Evolutionary conservation across 1,284 basidiomycete genomes (phyloP).

Genomic region (Phylloboletellus chloephorus): DNA sequence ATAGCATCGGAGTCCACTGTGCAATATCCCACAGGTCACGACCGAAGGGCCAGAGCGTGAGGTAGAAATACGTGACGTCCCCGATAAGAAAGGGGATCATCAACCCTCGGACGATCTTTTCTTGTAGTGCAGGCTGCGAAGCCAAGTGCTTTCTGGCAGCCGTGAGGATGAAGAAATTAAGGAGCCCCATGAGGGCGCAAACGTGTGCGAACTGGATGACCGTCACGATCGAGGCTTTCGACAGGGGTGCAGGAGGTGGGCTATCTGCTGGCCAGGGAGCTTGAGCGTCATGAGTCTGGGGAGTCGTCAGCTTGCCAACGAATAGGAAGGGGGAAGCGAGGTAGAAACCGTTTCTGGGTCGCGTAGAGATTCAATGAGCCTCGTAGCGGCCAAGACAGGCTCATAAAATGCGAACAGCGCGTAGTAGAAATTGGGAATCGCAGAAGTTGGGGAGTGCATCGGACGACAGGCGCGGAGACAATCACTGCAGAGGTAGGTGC

Average conservation of each 20-base stretch:
- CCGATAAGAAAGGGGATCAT: slow-evolving; percentile 64
- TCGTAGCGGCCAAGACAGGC: slow-evolving; percentile 57
- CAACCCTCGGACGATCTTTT: slow-evolving; percentile 58
- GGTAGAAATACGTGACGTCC: slow-evolving; percentile 56
- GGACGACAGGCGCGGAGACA: no score
- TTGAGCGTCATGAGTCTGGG: slow-evolving; percentile 63
- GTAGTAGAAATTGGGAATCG: slow-evolving; percentile 67
- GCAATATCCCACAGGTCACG: slow-evolving; percentile 55
- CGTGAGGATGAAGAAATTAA: slow-evolving; percentile 63
- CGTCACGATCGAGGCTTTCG: slow-evolving; percentile 61
- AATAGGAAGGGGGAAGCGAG: slow-evolving; percentile 8
- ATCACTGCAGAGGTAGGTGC: slow-evolving; percentile 11
- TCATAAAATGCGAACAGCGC: slow-evolving; percentile 68
- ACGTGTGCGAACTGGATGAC: slow-evolving; percentile 68
- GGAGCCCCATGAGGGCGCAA: slow-evolving; percentile 62
- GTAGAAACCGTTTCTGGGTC: slow-evolving; percentile 56
- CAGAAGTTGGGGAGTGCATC: slow-evolving; percentile 44
- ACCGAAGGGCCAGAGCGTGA: slow-evolving; percentile 70
- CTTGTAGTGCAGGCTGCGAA: slow-evolving; percentile 56
- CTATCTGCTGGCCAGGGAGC: slow-evolving; percentile 58
- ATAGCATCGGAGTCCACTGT: slow-evolving; percentile 62
- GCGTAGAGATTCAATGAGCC: slow-evolving; percentile 59
- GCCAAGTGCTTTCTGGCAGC: slow-evolving; percentile 55
- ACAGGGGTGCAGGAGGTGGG: slow-evolving; percentile 46
- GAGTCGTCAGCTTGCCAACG: slow-evolving; percentile 10